phyloP scores from a whole-genome alignment of 164 flowering plant genomes.

The Warburgia ugandensis region DNA sequence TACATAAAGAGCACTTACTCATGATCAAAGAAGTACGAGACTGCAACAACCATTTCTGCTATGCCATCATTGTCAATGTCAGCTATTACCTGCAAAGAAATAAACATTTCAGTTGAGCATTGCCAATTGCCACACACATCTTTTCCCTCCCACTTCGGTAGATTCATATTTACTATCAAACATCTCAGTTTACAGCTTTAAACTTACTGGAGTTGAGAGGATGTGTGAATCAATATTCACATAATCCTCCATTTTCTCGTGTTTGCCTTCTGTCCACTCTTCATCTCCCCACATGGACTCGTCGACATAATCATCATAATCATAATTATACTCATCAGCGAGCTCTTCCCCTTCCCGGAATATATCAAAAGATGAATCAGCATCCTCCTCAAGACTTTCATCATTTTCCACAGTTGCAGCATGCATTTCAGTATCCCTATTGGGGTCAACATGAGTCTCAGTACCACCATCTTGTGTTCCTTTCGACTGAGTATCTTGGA shows the following conservation, averaged over 20 bases:
- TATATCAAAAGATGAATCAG: constrained; percentile 88
- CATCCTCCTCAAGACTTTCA: constrained; percentile 72
- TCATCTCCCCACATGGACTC: constrained; percentile 96
- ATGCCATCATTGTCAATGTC: constrained; percentile 96
- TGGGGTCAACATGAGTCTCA: constrained; percentile 24
- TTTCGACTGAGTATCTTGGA: constrained; percentile 46
- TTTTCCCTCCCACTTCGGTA: neutral
- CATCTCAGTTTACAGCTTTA: too few species aligned
- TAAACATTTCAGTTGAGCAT: constrained; percentile 1
- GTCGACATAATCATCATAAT: constrained; percentile 96
- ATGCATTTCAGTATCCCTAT: constrained; percentile 19
- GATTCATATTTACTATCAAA: too few species aligned
- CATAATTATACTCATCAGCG: constrained; percentile 94
- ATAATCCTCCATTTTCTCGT: constrained; percentile 76
- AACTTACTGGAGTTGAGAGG: constrained; percentile 88
- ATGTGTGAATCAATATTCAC: constrained; percentile 87
- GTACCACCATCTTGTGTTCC: constrained; percentile 28
- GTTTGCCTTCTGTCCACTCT: constrained; percentile 77
- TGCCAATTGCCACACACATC: neutral
- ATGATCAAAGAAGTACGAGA: constrained; percentile 95
- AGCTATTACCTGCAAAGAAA: constrained; percentile 68
- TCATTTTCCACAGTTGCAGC: constrained; percentile 79
- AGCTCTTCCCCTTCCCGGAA: constrained; percentile 86
- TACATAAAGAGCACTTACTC: constrained; percentile 62
- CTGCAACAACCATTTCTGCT: constrained; percentile 92